Evolutionary conservation across 2,329 filamentous ascomycete genomes (phyloP), one percentile per base, ranked within the genome.

Genomic region (Ophiobolus disseminans): DNA sequence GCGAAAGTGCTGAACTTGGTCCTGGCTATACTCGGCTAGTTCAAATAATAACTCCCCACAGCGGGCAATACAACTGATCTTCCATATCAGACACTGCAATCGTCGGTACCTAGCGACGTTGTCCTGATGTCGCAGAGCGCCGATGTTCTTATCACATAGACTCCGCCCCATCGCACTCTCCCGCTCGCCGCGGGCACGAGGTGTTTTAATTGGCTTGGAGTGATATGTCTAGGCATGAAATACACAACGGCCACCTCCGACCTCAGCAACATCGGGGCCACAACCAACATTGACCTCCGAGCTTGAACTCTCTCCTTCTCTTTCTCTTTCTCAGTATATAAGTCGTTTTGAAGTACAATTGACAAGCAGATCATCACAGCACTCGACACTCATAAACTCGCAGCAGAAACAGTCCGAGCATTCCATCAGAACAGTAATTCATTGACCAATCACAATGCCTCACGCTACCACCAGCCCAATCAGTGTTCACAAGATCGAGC

Each of bases 391-490:
- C n/a, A n/a, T 28, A n/a, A 28, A 5, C 25, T 3, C 9, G 10
- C 31, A 35, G 16, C 16, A 14, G 17, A 28, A 20, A 41, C 17
- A 23, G 22, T 9, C 31, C 32, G 13, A 26, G 5, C 32, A 31
- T 22, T 13, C 23, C 16, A 23, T 4, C 19, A 5, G 16, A 30
- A 4, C 23, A 28, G 9, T 8, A 35, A 36, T n/a, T 32, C n/a
- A 2, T n/a, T 21, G 9, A 30, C n/a, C 11, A 26, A 21, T 21
- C 47, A 55, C 45, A 48, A 62, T 62, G 58, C 58, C 58, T 38
- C 60, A 62, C 47, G 45, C 58, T 23, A 62, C 60, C n/a, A 23
- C 45, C 21, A 55, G 55, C 45, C 30, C 45, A 25, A 59, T 66
- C 31, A 57, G 48, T 3, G 42, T 59, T 4, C 55, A 59, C 40